Conservation (phyloP, 164 flowering plant species). For the Vitis vinifera region ASM3070453v1 NC_081818.1:1434001-1434500, state of each 20-base stretch:
- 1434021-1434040: background rate
- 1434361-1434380: no score
- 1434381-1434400: background rate
- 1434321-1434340: background rate
- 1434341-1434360: no score
- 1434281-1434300: no score
- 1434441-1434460: no score
- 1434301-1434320: background rate
- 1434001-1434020: background rate
- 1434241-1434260: background rate
- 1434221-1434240: background rate
- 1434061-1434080: background rate
- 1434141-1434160: background rate
- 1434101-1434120: background rate
- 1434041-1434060: background rate
- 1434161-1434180: background rate
- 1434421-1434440: no score
- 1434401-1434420: background rate
- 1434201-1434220: background rate
- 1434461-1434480: no score
- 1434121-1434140: background rate
- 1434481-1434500: no score
- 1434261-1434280: background rate
- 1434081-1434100: background rate
- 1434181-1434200: background rate